phyloP scores from a whole-genome alignment of 768 basidiomycete species.

The Termitomyces sp. region DNA sequence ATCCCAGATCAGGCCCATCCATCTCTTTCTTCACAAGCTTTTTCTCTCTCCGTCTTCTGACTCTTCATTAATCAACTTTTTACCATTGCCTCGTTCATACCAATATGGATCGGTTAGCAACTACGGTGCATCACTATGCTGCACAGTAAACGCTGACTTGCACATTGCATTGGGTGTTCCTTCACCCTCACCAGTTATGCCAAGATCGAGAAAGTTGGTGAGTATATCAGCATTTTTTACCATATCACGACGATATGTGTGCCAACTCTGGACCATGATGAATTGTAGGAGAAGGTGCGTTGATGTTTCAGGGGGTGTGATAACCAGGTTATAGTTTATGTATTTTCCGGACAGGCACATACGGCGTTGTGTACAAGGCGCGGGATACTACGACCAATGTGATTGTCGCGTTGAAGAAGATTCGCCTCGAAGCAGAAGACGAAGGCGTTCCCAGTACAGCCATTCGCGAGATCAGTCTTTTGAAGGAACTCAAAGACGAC shows the following conservation, averaged over 20 bases:
- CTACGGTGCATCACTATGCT: slow-evolving; percentile 7
- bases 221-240: slow-evolving; percentile 30
- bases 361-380: slow-evolving; percentile 98
- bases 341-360: slow-evolving; percentile 63
- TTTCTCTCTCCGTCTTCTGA: slow-evolving; percentile 9
- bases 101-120: slow-evolving; percentile 41
- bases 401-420: slow-evolving; percentile 98
- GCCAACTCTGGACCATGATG: slow-evolving; percentile 2
- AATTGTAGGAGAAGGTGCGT: slow-evolving; percentile 46
- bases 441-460: slow-evolving; percentile 98
- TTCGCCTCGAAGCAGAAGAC: slow-evolving; percentile 95
- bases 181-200: slow-evolving; percentile 60
- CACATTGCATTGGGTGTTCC: slow-evolving; percentile 5
- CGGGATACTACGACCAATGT: slow-evolving; percentile 70
- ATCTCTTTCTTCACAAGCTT: slow-evolving; percentile 11
- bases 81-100: slow-evolving; percentile 1
- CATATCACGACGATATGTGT: neutral
- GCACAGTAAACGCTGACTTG: slow-evolving; percentile 12
- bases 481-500: slow-evolving; percentile 95
- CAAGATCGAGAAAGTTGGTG: slow-evolving; percentile 98
- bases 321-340: slow-evolving; percentile 6
- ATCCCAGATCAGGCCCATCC: slow-evolving; percentile 9
- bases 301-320: neutral
- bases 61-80: slow-evolving; percentile 1
- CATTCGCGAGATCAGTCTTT: slow-evolving; percentile 93